Base-by-base conservation (phyloP, 257 asterid genomes). In the Orobanche coerulescens region DNA sequence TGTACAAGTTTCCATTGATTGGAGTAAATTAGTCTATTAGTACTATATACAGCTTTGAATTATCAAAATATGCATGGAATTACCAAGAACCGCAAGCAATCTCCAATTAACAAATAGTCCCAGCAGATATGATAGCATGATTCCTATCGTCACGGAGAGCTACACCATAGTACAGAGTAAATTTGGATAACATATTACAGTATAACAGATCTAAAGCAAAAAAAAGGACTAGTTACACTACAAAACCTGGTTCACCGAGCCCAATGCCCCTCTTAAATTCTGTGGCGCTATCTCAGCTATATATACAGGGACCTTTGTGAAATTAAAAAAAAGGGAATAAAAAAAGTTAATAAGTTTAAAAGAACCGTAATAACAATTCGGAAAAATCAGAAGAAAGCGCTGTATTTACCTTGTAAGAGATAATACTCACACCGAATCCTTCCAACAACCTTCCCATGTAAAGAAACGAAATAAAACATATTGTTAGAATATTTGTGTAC, bases 361-460 rank as follows among this genome's bases (percentile, higher is more conserved):
- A 16, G 15, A 49, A 18, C 14, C 10, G 18, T 31, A 61, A 30
- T 14, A 58, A 54, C 43, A 58, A n/a, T 34, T 33, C 62, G 23
- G 42, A 67, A 64, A 70, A 62, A 40, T 28, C 13, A 61, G n/a
- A 33, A n/a, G 26, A 67, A 15, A 50, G 61, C 28, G 42, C 9
- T 8, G 10, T 16, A 62, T 18, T 57, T 81, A 89, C 98, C 75
- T 74, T 66, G 69, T 93, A 93, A 63, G 98, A 93, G 69, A 93
- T 86, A 53, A 89, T 84, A 30, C 98, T 96, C 3, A 93, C 96
- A 44, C 98, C 98, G 62, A 88, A 93, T 47, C 98, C 98, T 78
- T 87, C 96, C 78, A 90, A 62, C 80, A 93, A 76, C 72, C 98
- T 82, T 76, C 98, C 97, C 94, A 93, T 82, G 90, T 93, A 87